Evolutionary conservation across 1,139 yeast genomes (phyloP), one percentile per base, ranked within the genome.

Genomic region (Komagataea norvegica): DNA sequence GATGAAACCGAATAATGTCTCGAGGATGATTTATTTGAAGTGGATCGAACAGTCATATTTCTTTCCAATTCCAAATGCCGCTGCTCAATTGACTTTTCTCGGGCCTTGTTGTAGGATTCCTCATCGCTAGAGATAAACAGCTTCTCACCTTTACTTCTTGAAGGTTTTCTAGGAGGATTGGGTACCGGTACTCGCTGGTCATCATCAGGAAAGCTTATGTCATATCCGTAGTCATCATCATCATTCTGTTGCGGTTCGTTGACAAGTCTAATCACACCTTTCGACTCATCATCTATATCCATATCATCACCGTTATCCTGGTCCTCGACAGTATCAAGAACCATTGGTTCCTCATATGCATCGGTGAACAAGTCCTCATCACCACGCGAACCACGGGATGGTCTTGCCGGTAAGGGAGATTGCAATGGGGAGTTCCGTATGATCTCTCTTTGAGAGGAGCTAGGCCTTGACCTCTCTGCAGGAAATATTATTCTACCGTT

Each of bases 41-140:
- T 25, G 4, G 43, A 42, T n/a, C 55, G 34, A 8, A 49, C 43
- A 2, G 53, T 48, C 8, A 42, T 45, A 27, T 52, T 50, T 32
- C 48, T 37, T 32, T 47, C 53, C 19, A 50, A 29, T 27, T 52
- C 49, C 32, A 29, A 16, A 6, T 40, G 40, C 10, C 53, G 41
- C 19, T 47, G 40, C 13, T 36, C 37, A 17, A 24, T 23, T 3
- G 35, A 16, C 27, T 25, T 31, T 8, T 18, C 23, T 21, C 10
- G 23, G 8, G 9, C 27, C n/a, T 24, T 24, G 9, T 11, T 11
- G 15, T 24, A 11, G 8, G n/a, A 11, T 14, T 45, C 49, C 8
- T 37, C 41, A 18, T 40, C 43, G 23, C 44, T 36, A 5, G 47
- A 38, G 6, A 34, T 38, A 25, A 49, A 49, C 6, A 50, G 33